Percentiles rank a stretch among this genome's conserved stretches.
Evolutionary conservation across 2,329 filamentous ascomycete genomes (phyloP).

Genomic region (Stromatinia cepivora): DNA sequence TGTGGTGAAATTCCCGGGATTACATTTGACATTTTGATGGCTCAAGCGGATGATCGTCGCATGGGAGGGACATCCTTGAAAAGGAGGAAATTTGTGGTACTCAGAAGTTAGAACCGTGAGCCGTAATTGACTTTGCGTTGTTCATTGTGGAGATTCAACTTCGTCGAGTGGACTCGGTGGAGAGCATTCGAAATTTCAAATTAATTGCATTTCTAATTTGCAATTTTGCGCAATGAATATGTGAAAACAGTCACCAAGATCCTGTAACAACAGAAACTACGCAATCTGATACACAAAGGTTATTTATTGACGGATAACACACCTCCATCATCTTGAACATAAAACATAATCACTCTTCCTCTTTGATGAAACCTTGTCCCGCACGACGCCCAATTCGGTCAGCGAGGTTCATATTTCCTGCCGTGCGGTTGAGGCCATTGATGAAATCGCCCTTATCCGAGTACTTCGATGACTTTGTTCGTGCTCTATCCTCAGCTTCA

Average conservation of each 20-base stretch:
- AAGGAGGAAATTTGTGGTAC: conserved; percentile 8
- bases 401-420: conserved; percentile 52
- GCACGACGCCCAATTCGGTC: conserved; percentile 52
- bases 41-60: conserved; percentile 23
- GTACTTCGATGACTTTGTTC: conserved; percentile 59
- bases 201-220: neutral
- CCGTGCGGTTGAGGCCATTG: conserved; percentile 61
- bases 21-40: neutral
- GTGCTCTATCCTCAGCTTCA: conserved; percentile 65
- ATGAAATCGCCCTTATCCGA: conserved; percentile 66
- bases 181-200: neutral
- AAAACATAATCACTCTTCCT: conserved; percentile 41
- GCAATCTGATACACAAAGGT: neutral
- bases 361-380: conserved; percentile 48
- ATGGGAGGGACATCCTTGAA: conserved; percentile 16
- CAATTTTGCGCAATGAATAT: conserved; percentile 3
- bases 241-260: neutral
- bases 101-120: neutral
- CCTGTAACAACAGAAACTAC: neutral
- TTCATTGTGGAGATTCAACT: conserved; percentile 5
- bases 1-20: neutral
- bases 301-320: neutral
- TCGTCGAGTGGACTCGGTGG: conserved; percentile 6
- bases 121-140: neutral
- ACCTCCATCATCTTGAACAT: conserved; percentile 8